phyloP scores from a whole-genome alignment of 768 basidiomycete species.

The Basidioascus undulatus region DNA sequence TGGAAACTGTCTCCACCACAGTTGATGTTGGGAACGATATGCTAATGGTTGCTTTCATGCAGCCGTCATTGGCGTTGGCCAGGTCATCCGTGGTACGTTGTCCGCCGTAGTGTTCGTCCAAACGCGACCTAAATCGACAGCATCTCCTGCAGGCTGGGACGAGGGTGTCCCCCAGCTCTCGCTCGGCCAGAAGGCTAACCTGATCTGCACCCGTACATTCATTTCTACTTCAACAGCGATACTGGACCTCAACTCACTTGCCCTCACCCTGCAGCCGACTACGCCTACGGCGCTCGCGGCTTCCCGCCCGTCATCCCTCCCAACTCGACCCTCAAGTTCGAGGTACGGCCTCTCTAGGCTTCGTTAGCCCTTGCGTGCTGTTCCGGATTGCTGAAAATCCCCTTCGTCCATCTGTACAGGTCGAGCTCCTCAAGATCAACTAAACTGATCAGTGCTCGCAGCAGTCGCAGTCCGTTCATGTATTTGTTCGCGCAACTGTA shows the following conservation, averaged over 20 bases:
- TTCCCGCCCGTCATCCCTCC: slow-evolving; percentile 58
- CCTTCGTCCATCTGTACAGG: slow-evolving; percentile 13
- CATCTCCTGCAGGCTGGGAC: slow-evolving; percentile 40
- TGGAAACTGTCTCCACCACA: too few species aligned
- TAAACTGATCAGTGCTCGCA: too few species aligned
- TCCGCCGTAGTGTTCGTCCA: not conserved
- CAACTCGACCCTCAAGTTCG: slow-evolving; percentile 49
- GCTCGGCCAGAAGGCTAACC: slow-evolving; percentile 41
- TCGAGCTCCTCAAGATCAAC: slow-evolving; percentile 54
- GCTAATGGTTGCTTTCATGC: too few species aligned
- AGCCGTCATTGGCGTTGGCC: slow-evolving; percentile 37
- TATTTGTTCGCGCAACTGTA: too few species aligned
- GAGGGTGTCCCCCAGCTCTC: slow-evolving; percentile 69
- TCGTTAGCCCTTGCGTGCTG: not conserved
- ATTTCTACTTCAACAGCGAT: too few species aligned
- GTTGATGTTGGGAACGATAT: too few species aligned
- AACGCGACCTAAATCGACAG: not conserved
- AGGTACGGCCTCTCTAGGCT: slow-evolving; percentile 13
- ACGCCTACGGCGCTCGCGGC: slow-evolving; percentile 25
- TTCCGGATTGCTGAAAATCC: not conserved
- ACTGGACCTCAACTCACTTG: too few species aligned
- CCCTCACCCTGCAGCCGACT: too few species aligned
- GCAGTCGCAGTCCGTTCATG: too few species aligned
- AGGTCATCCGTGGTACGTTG: slow-evolving; percentile 35
- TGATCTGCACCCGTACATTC: slow-evolving; percentile 37